A percentile compares a stretch with the other conserved stretches of the same genome.
Evolutionary conservation across 2,329 filamentous ascomycete species (phyloP).

Genomic region (Xylaria polymorpha): DNA sequence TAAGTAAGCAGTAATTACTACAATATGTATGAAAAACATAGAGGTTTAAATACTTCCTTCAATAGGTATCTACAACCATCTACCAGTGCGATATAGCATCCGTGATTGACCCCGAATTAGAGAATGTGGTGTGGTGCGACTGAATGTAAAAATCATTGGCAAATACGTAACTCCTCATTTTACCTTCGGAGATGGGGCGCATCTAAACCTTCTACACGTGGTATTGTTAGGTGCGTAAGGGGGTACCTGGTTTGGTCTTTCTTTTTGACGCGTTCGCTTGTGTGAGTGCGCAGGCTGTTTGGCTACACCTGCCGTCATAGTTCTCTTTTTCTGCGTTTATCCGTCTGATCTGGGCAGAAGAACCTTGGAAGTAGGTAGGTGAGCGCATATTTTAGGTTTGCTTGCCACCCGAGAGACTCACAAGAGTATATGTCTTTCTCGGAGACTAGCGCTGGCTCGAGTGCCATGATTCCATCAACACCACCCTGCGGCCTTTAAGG

Average conservation of each 20-base stretch:
- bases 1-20: too few species aligned
- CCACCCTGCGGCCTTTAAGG: background rate
- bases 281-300: too few species aligned
- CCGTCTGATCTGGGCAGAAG: background rate
- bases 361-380: too few species aligned
- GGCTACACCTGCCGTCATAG: background rate
- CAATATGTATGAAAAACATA: too few species aligned
- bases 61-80: too few species aligned
- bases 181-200: background rate
- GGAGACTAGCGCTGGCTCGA: too few species aligned
- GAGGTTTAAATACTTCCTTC: too few species aligned
- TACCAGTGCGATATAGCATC: too few species aligned
- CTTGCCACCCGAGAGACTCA: background rate
- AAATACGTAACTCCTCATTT: background rate
- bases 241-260: background rate
- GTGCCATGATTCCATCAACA: background rate
- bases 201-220: conserved; percentile 6
- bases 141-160: background rate
- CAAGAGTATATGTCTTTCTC: background rate
- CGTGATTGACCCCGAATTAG: too few species aligned
- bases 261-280: background rate
- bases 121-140: too few species aligned
- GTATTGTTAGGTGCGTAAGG: background rate
- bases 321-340: background rate
- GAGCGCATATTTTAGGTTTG: background rate